A percentile compares a stretch with the other conserved stretches of the same genome.
Conservation (phyloP, 495 filamentous ascomycete species). For the Penicillium waksmanii region DNA sequence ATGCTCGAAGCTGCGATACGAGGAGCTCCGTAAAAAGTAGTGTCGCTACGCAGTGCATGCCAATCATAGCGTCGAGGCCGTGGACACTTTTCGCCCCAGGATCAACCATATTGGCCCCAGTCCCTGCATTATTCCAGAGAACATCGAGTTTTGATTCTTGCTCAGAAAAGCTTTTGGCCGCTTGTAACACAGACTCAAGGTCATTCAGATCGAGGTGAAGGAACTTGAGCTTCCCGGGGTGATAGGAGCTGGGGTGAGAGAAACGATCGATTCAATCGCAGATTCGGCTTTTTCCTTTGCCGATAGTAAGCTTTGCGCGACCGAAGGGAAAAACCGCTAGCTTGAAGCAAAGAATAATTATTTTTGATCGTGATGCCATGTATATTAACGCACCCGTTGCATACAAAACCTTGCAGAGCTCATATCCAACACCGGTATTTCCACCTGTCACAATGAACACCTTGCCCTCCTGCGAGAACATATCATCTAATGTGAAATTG, state of each 20-base stretch:
- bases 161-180: neutral
- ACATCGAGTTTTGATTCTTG: neutral
- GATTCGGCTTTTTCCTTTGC: neutral
- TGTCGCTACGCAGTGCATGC: neutral
- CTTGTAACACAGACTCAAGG: neutral
- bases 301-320: neutral
- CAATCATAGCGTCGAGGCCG: neutral
- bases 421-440: slow-evolving; percentile 16
- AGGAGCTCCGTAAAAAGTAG: neutral
- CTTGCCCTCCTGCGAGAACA: slow-evolving; percentile 15
- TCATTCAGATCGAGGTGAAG: neutral
- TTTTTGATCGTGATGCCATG: neutral
- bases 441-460: slow-evolving; percentile 18
- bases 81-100: neutral
- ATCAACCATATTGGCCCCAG: neutral
- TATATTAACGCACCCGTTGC: neutral
- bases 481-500: slow-evolving; percentile 7
- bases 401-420: slow-evolving; percentile 17
- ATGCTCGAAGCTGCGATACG: neutral
- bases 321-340: too few relatives aligned
- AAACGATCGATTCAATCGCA: too few relatives aligned
- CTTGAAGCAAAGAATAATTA: neutral
- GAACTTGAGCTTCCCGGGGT: neutral
- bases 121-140: neutral
- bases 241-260: neutral